Evolutionary conservation across 1,284 basidiomycete genomes (phyloP), one percentile per base, ranked within the genome.

Genomic region (Grifola frondosa): DNA sequence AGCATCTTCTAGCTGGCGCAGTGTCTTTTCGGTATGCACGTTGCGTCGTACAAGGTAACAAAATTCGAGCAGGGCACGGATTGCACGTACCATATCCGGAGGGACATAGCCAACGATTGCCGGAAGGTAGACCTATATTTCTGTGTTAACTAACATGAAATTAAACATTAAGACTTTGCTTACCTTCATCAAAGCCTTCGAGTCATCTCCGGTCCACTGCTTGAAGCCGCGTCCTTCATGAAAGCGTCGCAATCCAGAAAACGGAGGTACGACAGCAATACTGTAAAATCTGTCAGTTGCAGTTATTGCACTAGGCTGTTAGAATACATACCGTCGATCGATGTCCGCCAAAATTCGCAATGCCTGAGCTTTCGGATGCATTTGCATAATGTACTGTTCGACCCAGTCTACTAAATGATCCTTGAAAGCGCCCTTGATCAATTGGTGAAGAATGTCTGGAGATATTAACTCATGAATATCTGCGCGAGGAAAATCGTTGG

Each of bases 161-260:
- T 21, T 30, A 3, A 24, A 19, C 2, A n/a, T 8, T 29, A 21
- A 3, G 6, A 35, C 6, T 5, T 16, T 6, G 28, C 12, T 5
- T 33, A 51, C 50, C 45, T 56, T 56, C 53, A 56, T 56, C 11
- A 56, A 22, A 1, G 42, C 54, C 17, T 54, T 54, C 1, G 49
- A 54, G 22, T 56, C 49, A 31, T 56, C 33, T 1, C 54, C 54
- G 2, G 54, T 56, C 53, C 53, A 56, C 25, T 56, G 51, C 19
- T 56, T 53, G 46, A 56, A 56, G 12, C 32, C 37, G 11, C 47
- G 35, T 2, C 52, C 46, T 26, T 56, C 15, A 5, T 30, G 41
- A 30, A 53, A 56, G 1, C 41, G 40, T 3, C 49, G 41, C 4
- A 53, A 30, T 9, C 42, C 49, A 4, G 44, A 21, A 30, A 51